Percentiles rank a stretch among this genome's conserved stretches.
Evolutionary conservation across 345 rosid genomes (phyloP).

Genomic region (Eucalyptus cloeziana): DNA sequence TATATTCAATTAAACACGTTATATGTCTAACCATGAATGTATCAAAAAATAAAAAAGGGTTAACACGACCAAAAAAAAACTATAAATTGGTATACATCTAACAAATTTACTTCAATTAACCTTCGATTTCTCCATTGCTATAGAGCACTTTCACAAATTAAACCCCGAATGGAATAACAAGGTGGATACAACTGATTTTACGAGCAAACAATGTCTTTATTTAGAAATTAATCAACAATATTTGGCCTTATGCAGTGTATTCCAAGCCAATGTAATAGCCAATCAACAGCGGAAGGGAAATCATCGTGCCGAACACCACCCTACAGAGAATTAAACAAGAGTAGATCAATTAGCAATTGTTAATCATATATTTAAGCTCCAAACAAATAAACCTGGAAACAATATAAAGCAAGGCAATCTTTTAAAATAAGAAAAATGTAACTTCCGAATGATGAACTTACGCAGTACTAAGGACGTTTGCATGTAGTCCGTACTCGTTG

Average conservation of each 20-base stretch:
- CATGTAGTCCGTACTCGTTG: constrained; percentile 31
- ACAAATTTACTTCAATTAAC: background rate
- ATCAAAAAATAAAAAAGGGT: too few species aligned
- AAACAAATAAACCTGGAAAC: background rate
- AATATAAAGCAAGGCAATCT: too few species aligned
- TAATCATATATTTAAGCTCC: background rate
- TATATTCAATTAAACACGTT: background rate
- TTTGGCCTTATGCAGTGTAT: background rate
- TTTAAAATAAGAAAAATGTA: too few species aligned
- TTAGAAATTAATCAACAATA: background rate
- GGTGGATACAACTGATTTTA: background rate
- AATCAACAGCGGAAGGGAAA: constrained; percentile 45
- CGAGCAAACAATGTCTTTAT: background rate
- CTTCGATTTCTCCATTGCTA: background rate
- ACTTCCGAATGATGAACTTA: background rate
- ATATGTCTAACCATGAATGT: too few species aligned
- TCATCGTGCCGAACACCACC: constrained; percentile 65
- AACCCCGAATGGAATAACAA: background rate
- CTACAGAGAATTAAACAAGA: constrained; percentile 9
- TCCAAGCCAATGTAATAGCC: background rate
- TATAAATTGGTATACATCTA: too few species aligned
- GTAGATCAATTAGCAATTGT: background rate
- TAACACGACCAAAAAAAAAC: too few species aligned
- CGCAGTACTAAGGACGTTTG: constrained; percentile 25
- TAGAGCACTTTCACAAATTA: background rate